Conservation (phyloP, 208 protist genomes). For the Trypanosoma cruzi region DNA sequence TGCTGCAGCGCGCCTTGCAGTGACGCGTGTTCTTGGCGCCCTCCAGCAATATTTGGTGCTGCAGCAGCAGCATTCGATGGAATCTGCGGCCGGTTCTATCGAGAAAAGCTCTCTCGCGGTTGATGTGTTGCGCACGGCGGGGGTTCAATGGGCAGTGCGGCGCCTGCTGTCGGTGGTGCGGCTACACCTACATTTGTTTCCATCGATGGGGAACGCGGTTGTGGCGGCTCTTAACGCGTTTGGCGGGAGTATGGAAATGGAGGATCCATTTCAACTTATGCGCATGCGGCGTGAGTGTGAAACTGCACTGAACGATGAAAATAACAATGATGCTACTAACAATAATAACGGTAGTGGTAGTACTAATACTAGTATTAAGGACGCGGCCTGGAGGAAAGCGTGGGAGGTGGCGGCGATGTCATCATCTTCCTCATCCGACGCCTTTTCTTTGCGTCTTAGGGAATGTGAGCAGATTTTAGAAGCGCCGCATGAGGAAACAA, state of each 20-base stretch:
- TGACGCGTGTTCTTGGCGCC: constrained; percentile 36
- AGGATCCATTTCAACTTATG: constrained; percentile 21
- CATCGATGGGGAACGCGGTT: constrained; percentile 18
- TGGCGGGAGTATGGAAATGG: constrained; percentile 21
- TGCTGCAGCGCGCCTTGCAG: constrained; percentile 14
- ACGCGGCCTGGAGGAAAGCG: neutral
- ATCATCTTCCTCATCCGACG: neutral
- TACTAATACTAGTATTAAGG: neutral
- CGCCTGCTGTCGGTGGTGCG: constrained; percentile 54
- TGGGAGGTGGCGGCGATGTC: constrained; percentile 15
- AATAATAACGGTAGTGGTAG: too few relatives aligned
- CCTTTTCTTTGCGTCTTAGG: constrained; percentile 12
- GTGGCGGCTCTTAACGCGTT: constrained; percentile 27
- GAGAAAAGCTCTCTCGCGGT: constrained; percentile 13
- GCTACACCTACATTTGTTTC: constrained; percentile 6
- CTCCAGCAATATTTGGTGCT: constrained; percentile 56
- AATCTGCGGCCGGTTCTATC: constrained; percentile 10
- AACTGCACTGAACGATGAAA: neutral
- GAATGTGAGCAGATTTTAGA: constrained; percentile 23
- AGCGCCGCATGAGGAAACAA: constrained; percentile 21
- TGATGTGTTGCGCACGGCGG: constrained; percentile 49
- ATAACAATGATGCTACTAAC: neutral
- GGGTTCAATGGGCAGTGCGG: constrained; percentile 55
- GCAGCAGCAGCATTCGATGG: constrained; percentile 54
- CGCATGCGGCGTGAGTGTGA: neutral